A percentile compares a stretch with the other conserved stretches of the same genome.
These are phyloP conservation scores for Cucurbita pepo DNA, from an alignment of 306 rosid genomes.

Conservation along the genomic window DNA sequence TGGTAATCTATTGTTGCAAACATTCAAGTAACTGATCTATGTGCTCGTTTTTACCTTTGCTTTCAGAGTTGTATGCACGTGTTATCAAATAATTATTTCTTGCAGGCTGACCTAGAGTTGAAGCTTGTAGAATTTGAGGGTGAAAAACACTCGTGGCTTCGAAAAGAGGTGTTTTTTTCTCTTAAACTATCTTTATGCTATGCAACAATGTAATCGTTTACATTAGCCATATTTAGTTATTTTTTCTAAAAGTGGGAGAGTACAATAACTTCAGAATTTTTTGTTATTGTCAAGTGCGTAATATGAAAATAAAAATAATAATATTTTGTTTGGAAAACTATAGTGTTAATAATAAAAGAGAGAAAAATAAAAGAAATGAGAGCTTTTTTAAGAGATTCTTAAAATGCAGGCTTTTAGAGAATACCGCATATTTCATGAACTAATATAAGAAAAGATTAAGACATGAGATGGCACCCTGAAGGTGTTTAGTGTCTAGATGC, in stretches of 20 bases:
- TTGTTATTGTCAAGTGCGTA: background rate
- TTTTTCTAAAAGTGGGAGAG: background rate
- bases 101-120: conserved; percentile 44
- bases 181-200: background rate
- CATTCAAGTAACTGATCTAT: background rate
- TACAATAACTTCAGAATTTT: background rate
- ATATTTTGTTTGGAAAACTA: background rate
- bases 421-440: background rate
- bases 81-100: conserved; percentile 6
- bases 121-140: conserved; percentile 33
- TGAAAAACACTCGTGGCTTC: conserved; percentile 41
- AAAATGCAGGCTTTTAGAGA: background rate
- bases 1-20: conserved; percentile 13
- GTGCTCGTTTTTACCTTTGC: conserved; percentile 2
- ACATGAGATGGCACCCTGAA: background rate
- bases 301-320: background rate
- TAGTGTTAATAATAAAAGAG: background rate
- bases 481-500: background rate
- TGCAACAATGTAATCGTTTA: background rate
- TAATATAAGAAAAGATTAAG: background rate
- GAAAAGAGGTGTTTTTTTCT: conserved; percentile 27
- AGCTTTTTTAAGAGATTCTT: background rate
- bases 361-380: background rate
- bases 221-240: background rate
- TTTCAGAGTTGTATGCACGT: background rate